Conservation (phyloP, 306 rosid species). For the Vigna nakashimae region DNA sequence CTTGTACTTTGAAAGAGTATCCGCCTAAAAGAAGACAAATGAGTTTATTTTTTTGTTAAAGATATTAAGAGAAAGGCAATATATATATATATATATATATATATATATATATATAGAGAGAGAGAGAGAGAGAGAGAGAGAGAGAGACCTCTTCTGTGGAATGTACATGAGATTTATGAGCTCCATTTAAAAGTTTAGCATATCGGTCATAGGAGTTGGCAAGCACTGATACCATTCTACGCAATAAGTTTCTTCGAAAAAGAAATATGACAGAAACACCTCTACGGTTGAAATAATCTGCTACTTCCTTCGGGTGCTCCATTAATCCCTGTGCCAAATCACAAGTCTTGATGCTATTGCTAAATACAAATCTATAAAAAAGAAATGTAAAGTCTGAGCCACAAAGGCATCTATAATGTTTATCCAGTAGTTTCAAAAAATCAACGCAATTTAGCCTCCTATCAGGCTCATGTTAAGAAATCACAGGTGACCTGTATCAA, state of each 20-base stretch:
- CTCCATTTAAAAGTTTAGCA: slow-evolving; percentile 89
- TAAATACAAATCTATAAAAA: slow-evolving; percentile 10
- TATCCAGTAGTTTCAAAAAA: neutral
- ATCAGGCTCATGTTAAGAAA: neutral
- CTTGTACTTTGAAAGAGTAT: slow-evolving; percentile 77
- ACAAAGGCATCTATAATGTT: neutral
- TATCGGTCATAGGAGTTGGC: slow-evolving; percentile 89
- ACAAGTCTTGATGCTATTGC: slow-evolving; percentile 41
- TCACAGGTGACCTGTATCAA: neutral
- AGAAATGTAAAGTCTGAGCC: neutral
- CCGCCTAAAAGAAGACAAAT: slow-evolving; percentile 63
- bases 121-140: neutral
- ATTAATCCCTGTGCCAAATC: slow-evolving; percentile 73
- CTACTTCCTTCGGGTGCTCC: slow-evolving; percentile 81
- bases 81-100: neutral
- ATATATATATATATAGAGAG: too few species aligned
- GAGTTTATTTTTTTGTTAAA: slow-evolving; percentile 33
- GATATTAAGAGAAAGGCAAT: slow-evolving; percentile 17
- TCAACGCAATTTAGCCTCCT: neutral
- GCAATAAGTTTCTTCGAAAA: slow-evolving; percentile 78
- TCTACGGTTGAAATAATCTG: slow-evolving; percentile 73
- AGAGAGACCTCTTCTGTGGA: slow-evolving; percentile 72
- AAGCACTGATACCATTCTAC: slow-evolving; percentile 77
- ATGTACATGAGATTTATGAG: slow-evolving; percentile 96
- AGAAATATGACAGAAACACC: slow-evolving; percentile 84